phyloP scores from a whole-genome alignment of 352 stramenopile genomes.

The Pythium plurisporium region DNA sequence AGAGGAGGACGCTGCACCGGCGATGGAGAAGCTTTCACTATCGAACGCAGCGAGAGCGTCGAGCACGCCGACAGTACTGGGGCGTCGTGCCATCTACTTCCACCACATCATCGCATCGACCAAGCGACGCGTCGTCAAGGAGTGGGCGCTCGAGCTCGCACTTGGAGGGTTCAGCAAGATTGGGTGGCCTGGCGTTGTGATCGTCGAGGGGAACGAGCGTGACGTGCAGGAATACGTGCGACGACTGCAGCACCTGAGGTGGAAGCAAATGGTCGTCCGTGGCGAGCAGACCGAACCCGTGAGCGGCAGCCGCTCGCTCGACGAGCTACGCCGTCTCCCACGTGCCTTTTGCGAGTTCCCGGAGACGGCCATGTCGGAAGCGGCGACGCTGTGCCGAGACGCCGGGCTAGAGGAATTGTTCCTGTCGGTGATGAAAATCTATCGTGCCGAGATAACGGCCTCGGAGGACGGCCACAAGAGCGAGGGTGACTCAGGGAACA shows the following conservation, averaged over 20 bases:
- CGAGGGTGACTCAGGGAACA: neutral
- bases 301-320: constrained; percentile 10
- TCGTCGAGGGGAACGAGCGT: constrained; percentile 58
- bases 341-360: constrained; percentile 52
- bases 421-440: constrained; percentile 80
- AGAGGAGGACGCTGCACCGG: neutral
- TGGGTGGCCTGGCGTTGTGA: constrained; percentile 72
- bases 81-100: constrained; percentile 75
- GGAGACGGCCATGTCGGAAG: constrained; percentile 58
- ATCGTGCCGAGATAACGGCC: constrained; percentile 15
- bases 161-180: constrained; percentile 79
- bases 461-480: neutral
- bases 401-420: constrained; percentile 64
- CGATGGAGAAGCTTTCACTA: neutral
- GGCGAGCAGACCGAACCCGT: constrained; percentile 54
- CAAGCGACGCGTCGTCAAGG: constrained; percentile 65
- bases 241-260: constrained; percentile 62
- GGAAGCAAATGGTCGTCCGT: constrained; percentile 81
- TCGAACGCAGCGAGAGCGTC: neutral
- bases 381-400: constrained; percentile 43
- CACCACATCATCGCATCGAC: constrained; percentile 77
- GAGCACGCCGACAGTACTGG: constrained; percentile 22
- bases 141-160: constrained; percentile 63
- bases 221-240: constrained; percentile 67
- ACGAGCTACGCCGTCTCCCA: constrained; percentile 36